These are phyloP conservation scores for Thraustochytrium sp. DNA, from an alignment of 352 stramenopile species.

Conservation along the genomic window DNA sequence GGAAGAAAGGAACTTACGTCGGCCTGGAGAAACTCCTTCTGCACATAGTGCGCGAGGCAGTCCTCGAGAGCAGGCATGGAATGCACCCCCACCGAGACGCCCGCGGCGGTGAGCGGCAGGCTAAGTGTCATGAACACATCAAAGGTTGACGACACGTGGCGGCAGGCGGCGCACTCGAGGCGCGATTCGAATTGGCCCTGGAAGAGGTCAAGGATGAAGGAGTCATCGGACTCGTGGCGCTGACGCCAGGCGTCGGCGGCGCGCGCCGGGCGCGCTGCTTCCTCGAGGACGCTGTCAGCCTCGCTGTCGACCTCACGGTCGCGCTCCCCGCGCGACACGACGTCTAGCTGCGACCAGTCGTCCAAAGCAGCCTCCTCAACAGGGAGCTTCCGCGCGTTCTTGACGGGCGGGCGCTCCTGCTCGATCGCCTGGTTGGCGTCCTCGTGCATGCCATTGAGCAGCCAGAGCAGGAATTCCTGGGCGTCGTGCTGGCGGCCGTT, in stretches of 20 bases:
- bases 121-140: slow-evolving; percentile 53
- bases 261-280: slow-evolving; percentile 52
- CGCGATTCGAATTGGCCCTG: slow-evolving; percentile 48
- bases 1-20: too few relatives aligned
- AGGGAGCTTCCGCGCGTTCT: neutral
- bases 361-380: neutral
- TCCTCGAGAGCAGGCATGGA: slow-evolving; percentile 44
- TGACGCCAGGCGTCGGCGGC: slow-evolving; percentile 66
- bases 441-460: slow-evolving; percentile 75
- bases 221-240: slow-evolving; percentile 6
- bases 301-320: slow-evolving; percentile 56
- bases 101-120: slow-evolving; percentile 20
- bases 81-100: slow-evolving; percentile 55
- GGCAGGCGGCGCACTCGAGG: slow-evolving; percentile 50
- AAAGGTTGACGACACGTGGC: slow-evolving; percentile 50
- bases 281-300: neutral
- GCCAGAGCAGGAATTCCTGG: slow-evolving; percentile 77
- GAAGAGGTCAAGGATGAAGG: slow-evolving; percentile 51
- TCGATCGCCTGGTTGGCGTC: slow-evolving; percentile 61
- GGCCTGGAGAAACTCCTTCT: slow-evolving; percentile 43
- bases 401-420: slow-evolving; percentile 2
- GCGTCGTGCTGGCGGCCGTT: slow-evolving; percentile 72
- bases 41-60: slow-evolving; percentile 49
- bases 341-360: slow-evolving; percentile 62
- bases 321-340: slow-evolving; percentile 69